phyloP scores from a whole-genome alignment of 1,139 yeast genomes.

The Candida anutae region DNA sequence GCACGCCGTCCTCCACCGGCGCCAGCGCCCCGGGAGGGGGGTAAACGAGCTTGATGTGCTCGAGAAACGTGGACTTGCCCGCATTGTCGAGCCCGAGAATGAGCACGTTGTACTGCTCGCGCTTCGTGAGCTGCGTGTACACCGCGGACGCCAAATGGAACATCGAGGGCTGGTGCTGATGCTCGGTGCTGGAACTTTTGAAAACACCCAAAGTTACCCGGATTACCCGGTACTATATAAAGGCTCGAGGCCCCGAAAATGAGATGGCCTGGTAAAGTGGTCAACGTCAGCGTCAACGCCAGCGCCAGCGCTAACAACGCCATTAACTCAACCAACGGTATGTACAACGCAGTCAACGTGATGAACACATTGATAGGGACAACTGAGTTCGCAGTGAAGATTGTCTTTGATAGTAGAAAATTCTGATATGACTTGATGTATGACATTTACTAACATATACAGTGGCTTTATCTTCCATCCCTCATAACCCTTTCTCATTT shows the following conservation, averaged over 20 bases:
- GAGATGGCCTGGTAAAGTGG: too few species aligned
- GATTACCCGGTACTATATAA: neutral
- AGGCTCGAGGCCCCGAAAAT: too few species aligned
- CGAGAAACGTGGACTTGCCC: conserved; percentile 80
- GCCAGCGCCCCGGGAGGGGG: conserved; percentile 17
- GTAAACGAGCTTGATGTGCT: conserved; percentile 36
- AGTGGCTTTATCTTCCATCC: too few species aligned
- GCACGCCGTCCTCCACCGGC: conserved; percentile 22
- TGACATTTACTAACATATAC: too few species aligned
- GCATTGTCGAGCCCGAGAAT: conserved; percentile 92
- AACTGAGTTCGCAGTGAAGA: conserved; percentile 26
- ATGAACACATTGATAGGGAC: conserved; percentile 30
- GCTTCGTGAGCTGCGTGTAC: conserved; percentile 40
- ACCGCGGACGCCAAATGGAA: conserved; percentile 41
- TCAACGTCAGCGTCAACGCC: too few species aligned
- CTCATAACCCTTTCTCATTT: too few species aligned
- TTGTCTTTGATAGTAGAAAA: conserved; percentile 19
- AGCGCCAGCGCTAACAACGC: too few species aligned
- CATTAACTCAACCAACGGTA: too few species aligned
- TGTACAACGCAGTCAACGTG: conserved; percentile 7
- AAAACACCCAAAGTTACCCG: neutral
- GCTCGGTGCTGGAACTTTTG: neutral
- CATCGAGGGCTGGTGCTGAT: conserved; percentile 14
- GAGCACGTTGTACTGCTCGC: conserved; percentile 50
- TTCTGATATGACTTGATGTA: conserved; percentile 3